phyloP scores from a whole-genome alignment of 2,329 filamentous ascomycete species.

The Fusarium kyushuense region DNA sequence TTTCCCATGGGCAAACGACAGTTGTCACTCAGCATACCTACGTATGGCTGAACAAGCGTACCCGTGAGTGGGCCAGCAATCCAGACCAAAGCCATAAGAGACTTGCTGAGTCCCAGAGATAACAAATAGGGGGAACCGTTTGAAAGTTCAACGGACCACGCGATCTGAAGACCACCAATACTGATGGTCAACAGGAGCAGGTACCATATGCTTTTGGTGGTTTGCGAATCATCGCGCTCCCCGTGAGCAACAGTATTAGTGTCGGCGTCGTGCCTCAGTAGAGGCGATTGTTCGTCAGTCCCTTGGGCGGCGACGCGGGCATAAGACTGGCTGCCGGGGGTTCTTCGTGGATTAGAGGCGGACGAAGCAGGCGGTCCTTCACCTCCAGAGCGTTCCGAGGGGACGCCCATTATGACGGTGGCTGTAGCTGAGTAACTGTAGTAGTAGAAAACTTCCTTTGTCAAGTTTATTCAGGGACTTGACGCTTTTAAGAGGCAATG shows the following conservation, averaged over 20 bases:
- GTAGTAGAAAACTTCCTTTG: conserved; percentile 14
- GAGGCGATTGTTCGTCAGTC: conserved; percentile 50
- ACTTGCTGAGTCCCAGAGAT: conserved; percentile 85
- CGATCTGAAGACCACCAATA: conserved; percentile 90
- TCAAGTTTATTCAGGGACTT: conserved; percentile 15
- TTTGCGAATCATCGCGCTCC: conserved; percentile 57
- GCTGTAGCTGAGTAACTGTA: conserved; percentile 9
- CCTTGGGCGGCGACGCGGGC: conserved; percentile 32
- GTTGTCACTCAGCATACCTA: conserved; percentile 84
- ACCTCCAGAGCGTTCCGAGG: conserved; percentile 18
- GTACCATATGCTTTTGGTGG: conserved; percentile 86
- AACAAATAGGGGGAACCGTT: conserved; percentile 89
- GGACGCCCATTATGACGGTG: conserved; percentile 28
- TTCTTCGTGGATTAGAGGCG: conserved; percentile 23
- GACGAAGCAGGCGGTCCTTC: conserved; percentile 18
- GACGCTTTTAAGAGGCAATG: conserved; percentile 22
- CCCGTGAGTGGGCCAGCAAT: conserved; percentile 84
- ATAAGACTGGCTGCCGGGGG: conserved; percentile 28
- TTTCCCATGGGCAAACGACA: conserved; percentile 81
- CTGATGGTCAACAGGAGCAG: conserved; percentile 86
- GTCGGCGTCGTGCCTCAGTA: conserved; percentile 41
- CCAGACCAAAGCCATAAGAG: conserved; percentile 85
- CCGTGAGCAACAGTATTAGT: conserved; percentile 12
- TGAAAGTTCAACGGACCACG: conserved; percentile 94
- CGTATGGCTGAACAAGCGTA: conserved; percentile 82